Evolutionary conservation across 306 rosid species (phyloP), one percentile per base, ranked within the genome.

Genomic region (apple (Malus domestica)): DNA sequence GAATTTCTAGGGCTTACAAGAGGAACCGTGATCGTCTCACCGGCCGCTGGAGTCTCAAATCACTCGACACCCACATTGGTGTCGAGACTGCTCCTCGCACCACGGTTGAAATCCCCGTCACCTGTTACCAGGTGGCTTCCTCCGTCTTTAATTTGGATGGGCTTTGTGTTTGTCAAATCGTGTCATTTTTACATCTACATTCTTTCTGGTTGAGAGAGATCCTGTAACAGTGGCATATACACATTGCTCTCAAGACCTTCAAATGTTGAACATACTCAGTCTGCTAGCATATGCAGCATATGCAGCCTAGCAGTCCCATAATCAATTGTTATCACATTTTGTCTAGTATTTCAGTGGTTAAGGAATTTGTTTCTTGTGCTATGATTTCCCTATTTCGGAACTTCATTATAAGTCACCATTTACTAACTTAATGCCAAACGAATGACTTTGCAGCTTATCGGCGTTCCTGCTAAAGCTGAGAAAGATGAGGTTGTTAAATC

Each of bases 401-500:
- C 49, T 45, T 68, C 33, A 19, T 82, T 62, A 70, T 79, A 35
- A 59, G 57, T 61, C 67, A 67, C 45, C 66, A 76, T 78, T 68
- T 79, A 20, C 71, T 78, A 62, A 71, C 60, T 71, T 59, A 45
- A 44, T 80, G 77, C 42, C 10, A 29, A 80, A 59, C 38, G 63
- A 63, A 32, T 75, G 38, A 78, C 80, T 73, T 82, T 80, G 81
- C 90, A 95, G 99, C 91, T 92, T 57, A 86, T 96, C 73, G 99
- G 99, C 72, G 96, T 90, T 81, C 84, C 91, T 42, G 88, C 86
- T 78, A 83, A 80, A 79, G 94, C 98, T 44, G 99, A 96, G 89
- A 96, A 96, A 85, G 98, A 96, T 86, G 98, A 96, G 86, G 88
- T 96, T 78, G 99, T 92, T 74, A 96, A 96, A 84, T 86, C 98